phyloP scores from a whole-genome alignment of 805 yeast species.

The Wickerhamiella bombiphila region DNA sequence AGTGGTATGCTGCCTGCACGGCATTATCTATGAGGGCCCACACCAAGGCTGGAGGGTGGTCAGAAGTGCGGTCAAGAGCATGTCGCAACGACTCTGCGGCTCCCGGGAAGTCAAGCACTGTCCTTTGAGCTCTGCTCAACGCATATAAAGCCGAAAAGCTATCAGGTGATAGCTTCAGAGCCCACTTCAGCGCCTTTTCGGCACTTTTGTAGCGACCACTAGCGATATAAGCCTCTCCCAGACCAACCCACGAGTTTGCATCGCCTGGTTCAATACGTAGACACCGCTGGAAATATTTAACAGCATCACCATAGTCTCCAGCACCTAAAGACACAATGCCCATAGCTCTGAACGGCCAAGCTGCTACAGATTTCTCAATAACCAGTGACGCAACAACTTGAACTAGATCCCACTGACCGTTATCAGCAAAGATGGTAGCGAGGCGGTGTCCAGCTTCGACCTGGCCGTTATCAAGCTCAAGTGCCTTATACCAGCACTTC shows the following conservation, averaged over 20 bases:
- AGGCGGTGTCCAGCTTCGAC: conserved; percentile 57
- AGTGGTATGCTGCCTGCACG: conserved; percentile 33
- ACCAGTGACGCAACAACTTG: conserved; percentile 56
- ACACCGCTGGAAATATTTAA: conserved; percentile 80
- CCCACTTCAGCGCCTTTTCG: conserved; percentile 60
- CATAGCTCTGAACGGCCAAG: conserved; percentile 81
- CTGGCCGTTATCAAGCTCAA: conserved; percentile 72
- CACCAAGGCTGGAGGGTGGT: conserved; percentile 33
- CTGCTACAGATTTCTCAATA: conserved; percentile 22
- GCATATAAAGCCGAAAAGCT: conserved; percentile 54
- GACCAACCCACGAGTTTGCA: conserved; percentile 74
- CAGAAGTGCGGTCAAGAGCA: conserved; percentile 10
- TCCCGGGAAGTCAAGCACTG: conserved; percentile 49
- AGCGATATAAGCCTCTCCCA: conserved; percentile 88
- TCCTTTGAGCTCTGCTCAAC: conserved; percentile 49
- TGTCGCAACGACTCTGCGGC: conserved; percentile 35
- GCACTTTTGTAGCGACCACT: conserved; percentile 85
- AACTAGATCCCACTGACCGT: conserved; percentile 73
- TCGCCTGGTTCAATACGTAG: conserved; percentile 55
- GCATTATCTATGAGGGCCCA: conserved; percentile 31
- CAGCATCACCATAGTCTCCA: conserved; percentile 63
- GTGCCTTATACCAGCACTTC: conserved; percentile 78
- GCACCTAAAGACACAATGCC: conserved; percentile 64
- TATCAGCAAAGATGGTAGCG: conserved; percentile 51
- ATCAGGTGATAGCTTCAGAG: conserved; percentile 36